phyloP scores from a whole-genome alignment of 116 monocot genomes.

The Dioscorea cayenensis region DNA sequence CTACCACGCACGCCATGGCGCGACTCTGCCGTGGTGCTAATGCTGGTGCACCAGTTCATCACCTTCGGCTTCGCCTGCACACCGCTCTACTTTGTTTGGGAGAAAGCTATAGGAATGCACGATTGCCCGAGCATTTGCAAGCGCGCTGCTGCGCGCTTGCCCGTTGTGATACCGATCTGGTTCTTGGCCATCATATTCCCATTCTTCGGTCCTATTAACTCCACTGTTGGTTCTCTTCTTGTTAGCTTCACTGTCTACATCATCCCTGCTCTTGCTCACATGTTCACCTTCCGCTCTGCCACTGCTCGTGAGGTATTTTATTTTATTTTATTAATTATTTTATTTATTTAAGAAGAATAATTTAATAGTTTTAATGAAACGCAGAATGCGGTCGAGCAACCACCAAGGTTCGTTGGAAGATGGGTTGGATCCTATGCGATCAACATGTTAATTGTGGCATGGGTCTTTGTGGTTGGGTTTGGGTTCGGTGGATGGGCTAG shows the following conservation, averaged over 20 bases:
- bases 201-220: conserved; percentile 82
- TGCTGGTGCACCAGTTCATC: conserved; percentile 96
- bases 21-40: conserved; percentile 69
- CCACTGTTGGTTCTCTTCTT: conserved; percentile 63
- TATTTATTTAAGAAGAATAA: too few relatives aligned
- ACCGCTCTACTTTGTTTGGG: conserved; percentile 94
- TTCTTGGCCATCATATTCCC: conserved; percentile 79
- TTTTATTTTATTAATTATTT: too few relatives aligned
- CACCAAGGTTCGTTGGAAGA: conserved; percentile 43
- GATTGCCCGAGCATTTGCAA: conserved; percentile 61
- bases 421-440: conserved; percentile 59
- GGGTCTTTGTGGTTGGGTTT: conserved; percentile 75
- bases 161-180: conserved; percentile 78
- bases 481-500: conserved; percentile 88
- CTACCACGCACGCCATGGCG: conserved; percentile 59
- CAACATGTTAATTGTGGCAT: conserved; percentile 56
- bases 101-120: conserved; percentile 74
- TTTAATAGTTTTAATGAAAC: too few relatives aligned
- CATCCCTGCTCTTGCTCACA: conserved; percentile 67
- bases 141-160: conserved; percentile 64
- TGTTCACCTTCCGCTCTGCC: conserved; percentile 57
- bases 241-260: conserved; percentile 89
- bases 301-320: conserved; percentile 49
- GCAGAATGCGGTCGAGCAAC: conserved; percentile 78
- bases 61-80: conserved; percentile 96